Conservation (phyloP, 2,329 filamentous ascomycete genomes). For the Fusarium guadeloupense region DNA sequence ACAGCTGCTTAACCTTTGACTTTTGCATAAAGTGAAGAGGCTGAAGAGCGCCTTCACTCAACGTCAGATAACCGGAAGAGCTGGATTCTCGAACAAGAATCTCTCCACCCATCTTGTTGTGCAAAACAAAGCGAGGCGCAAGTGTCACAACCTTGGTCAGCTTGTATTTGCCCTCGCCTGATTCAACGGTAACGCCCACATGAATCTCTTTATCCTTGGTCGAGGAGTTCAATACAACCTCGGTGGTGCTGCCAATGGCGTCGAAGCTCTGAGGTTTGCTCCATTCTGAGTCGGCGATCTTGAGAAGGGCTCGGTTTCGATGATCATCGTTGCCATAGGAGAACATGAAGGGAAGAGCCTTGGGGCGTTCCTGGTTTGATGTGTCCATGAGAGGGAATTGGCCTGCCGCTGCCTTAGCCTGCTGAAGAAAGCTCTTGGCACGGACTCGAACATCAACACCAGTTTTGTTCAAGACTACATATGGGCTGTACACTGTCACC, state of each 20-base stretch:
- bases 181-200: constrained; percentile 85
- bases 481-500: constrained; percentile 93
- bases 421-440: constrained; percentile 87
- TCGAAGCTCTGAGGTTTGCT: constrained; percentile 98
- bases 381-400: constrained; percentile 69
- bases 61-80: constrained; percentile 82
- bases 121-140: constrained; percentile 89
- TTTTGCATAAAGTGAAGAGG: constrained; percentile 92
- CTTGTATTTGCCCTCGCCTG: constrained; percentile 97
- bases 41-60: constrained; percentile 81
- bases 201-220: constrained; percentile 84
- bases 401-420: constrained; percentile 83
- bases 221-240: constrained; percentile 81
- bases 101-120: constrained; percentile 91
- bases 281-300: constrained; percentile 90
- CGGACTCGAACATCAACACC: constrained; percentile 88
- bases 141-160: constrained; percentile 95
- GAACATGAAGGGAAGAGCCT: constrained; percentile 93
- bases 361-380: constrained; percentile 66
- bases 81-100: constrained; percentile 91
- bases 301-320: constrained; percentile 88
- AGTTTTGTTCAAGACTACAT: constrained; percentile 94
- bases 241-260: constrained; percentile 91
- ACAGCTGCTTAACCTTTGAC: constrained; percentile 84
- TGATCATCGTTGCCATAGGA: constrained; percentile 89